Base-by-base conservation (phyloP, 1,284 basidiomycete species). In the Mycosarcoma maydis region DNA sequence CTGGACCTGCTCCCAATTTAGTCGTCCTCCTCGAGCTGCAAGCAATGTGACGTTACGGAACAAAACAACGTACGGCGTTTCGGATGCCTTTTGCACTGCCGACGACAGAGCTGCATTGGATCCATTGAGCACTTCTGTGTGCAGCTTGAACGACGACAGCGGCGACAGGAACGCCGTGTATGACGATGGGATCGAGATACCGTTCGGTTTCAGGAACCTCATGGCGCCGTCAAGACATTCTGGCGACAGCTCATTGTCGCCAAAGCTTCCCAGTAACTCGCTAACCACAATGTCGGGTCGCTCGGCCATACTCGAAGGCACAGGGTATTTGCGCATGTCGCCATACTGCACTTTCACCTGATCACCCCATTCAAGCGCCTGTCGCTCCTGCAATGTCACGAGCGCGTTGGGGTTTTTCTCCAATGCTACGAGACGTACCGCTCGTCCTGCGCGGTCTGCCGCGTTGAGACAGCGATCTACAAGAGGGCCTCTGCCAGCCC, bases 41-140 rank as follows among this genome's bases (percentile, higher is more conserved):
- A 78, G 75, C 13, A 74, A 39, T 4, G 66, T 90, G 85, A 19
- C 89, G 19, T 92, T 90, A 77, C 93, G 90, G 80, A 98, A 92
- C 90, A 98, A 94, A 54, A 98, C 96, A 6, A 99, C 96, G 80
- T 97, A 98, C 0, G 95, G 95, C 22, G 93, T 97, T 83, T 99
- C 95, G 50, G 89, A 78, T 29, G 84, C 82, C 77, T 90, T 91
- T 22, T 58, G 72, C 9, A 49, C 45, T 5, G 58, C 69, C 26
- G 60, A 55, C 19, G 40, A 42, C 39, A 49, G 40, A 11, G 52
- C 59, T 1, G 59, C 47, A 5, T 57, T 64, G 2, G 71, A 60
- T 0, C 66, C 66, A 19, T 62, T 59, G 17, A 67, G 43, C 39
- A 66, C 62, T 32, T 66, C 59, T 1, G 62, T 53, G 22, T 70